Evolutionary conservation across 139 green algal genomes (phyloP).

Genomic region (Micromonas pusilla): DNA sequence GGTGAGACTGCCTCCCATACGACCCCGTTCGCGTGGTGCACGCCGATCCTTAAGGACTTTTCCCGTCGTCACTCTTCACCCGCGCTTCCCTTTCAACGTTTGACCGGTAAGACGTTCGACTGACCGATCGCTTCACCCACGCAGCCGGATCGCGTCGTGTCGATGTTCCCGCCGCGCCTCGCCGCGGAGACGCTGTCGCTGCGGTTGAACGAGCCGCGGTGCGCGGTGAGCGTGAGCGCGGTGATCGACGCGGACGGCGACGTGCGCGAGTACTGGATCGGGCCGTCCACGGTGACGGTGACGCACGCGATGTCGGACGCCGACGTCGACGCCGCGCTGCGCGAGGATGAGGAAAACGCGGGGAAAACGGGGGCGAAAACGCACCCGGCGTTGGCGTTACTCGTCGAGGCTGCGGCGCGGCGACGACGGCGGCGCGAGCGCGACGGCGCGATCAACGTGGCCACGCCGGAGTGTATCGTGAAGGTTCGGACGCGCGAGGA

Average conservation of each 20-base stretch:
- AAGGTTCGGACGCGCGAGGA: neutral
- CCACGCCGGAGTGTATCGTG: neutral
- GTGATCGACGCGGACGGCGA: conserved; percentile 21
- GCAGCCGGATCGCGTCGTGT: conserved; percentile 9
- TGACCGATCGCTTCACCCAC: too few species aligned
- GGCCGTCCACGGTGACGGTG: neutral
- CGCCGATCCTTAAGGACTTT: too few species aligned
- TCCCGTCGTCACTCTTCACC: too few species aligned
- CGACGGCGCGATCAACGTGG: neutral
- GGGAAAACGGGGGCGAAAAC: too few species aligned
- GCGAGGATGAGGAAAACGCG: conserved; percentile 19
- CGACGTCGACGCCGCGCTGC: conserved; percentile 2
- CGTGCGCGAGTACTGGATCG: conserved; percentile 13
- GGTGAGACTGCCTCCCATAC: too few species aligned
- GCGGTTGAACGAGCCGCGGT: neutral
- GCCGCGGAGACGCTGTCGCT: conserved; percentile 8
- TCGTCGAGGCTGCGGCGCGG: neutral
- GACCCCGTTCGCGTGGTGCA: too few species aligned
- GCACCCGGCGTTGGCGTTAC: neutral
- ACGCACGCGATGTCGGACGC: conserved; percentile 1
- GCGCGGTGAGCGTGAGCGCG: conserved; percentile 23
- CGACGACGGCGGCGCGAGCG: neutral
- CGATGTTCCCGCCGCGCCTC: conserved; percentile 27
- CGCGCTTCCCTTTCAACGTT: too few species aligned
- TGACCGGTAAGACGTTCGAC: too few species aligned